A percentile compares a stretch with the other conserved stretches of the same genome.
Conservation (phyloP, 2,329 filamentous ascomycete genomes). For the Gnomoniopsis sp. region DNA sequence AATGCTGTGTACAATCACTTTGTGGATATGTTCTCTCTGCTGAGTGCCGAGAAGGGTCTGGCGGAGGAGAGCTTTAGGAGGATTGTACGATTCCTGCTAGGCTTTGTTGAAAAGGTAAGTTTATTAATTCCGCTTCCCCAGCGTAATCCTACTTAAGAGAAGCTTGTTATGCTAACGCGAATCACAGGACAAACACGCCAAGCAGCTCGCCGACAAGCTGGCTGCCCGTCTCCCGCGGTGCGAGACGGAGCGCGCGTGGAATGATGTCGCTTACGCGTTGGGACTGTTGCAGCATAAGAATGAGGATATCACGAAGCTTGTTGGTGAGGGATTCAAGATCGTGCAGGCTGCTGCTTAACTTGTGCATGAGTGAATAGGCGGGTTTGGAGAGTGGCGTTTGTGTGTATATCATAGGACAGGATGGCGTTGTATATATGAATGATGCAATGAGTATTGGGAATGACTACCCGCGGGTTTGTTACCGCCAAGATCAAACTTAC, state of each 20-base stretch:
- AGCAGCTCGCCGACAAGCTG: slow-evolving; percentile 88
- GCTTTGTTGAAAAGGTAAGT: slow-evolving; percentile 93
- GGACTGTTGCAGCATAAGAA: slow-evolving; percentile 90
- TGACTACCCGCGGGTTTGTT: too few species aligned
- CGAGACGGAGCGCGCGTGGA: slow-evolving; percentile 94
- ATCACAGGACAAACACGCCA: slow-evolving; percentile 87
- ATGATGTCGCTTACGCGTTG: slow-evolving; percentile 90
- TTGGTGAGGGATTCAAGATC: slow-evolving; percentile 73
- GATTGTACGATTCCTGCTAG: slow-evolving; percentile 88
- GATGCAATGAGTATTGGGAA: too few species aligned
- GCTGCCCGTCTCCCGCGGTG: slow-evolving; percentile 81
- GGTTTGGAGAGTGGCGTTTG: background rate
- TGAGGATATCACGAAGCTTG: slow-evolving; percentile 77
- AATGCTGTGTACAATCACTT: slow-evolving; percentile 99
- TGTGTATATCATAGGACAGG: background rate
- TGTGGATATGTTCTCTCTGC: slow-evolving; percentile 95
- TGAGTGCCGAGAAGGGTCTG: slow-evolving; percentile 77
- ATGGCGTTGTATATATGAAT: background rate
- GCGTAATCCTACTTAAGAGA: background rate
- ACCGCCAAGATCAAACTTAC: too few species aligned
- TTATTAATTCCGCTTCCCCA: slow-evolving; percentile 23
- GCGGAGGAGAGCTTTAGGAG: slow-evolving; percentile 82
- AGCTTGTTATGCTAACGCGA: slow-evolving; percentile 16
- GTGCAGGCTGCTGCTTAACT: slow-evolving; percentile 57
- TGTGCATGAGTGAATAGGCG: background rate